A percentile compares a stretch with the other conserved stretches of the same genome.
Evolutionary conservation across 2,329 filamentous ascomycete genomes (phyloP).

Genomic region (Zymoseptoria brevis): DNA sequence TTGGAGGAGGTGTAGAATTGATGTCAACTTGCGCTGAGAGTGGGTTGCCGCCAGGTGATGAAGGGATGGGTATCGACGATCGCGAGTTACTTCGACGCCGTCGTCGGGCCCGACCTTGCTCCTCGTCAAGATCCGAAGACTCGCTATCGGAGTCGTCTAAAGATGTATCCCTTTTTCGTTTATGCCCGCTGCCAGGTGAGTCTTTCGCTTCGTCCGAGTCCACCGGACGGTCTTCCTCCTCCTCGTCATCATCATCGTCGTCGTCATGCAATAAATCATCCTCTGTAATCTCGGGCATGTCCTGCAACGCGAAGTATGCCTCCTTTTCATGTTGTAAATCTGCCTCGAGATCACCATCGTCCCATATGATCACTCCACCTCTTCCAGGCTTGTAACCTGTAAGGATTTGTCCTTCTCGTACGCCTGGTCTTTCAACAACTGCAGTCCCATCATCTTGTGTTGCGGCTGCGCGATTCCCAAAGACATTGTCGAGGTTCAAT

Average conservation of each 20-base stretch:
- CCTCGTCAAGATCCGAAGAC: conserved; percentile 54
- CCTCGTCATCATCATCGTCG: conserved; percentile 46
- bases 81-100: conserved; percentile 80
- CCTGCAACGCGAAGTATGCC: conserved; percentile 75
- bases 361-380: conserved; percentile 87
- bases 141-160: conserved; percentile 55
- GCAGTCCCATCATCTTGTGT: conserved; percentile 11
- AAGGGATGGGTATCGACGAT: conserved; percentile 61
- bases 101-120: conserved; percentile 63
- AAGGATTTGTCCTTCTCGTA: conserved; percentile 64
- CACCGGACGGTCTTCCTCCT: conserved; percentile 32
- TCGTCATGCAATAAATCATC: conserved; percentile 56
- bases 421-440: conserved; percentile 47
- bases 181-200: conserved; percentile 35
- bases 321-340: conserved; percentile 66
- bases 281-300: conserved; percentile 86
- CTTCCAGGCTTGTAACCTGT: conserved; percentile 66
- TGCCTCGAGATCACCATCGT: conserved; percentile 90
- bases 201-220: conserved; percentile 25
- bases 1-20: conserved; percentile 26
- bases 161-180: conserved; percentile 71
- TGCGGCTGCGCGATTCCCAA: conserved; percentile 45
- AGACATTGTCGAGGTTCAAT: conserved; percentile 92
- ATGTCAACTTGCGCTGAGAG: conserved; percentile 27
- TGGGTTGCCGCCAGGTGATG: conserved; percentile 46